A percentile compares a stretch with the other conserved stretches of the same genome.
phyloP scores from a whole-genome alignment of 1,284 basidiomycete species.

The Mycena citricolor region DNA sequence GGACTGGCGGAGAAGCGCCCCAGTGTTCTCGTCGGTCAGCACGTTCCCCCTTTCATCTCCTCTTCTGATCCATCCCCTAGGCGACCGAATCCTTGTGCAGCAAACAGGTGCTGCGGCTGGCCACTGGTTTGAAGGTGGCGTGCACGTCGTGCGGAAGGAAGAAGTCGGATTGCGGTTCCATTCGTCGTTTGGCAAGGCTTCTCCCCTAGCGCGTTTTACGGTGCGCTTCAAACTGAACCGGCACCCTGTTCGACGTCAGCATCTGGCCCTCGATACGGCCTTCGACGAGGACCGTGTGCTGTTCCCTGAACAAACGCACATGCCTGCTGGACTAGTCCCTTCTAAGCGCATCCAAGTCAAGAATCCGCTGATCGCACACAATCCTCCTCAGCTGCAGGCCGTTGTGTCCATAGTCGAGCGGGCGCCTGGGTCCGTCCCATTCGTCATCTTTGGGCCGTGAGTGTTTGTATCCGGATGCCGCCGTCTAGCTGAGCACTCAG shows the following conservation, averaged over 20 bases:
- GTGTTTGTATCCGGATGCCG: conserved; percentile 28
- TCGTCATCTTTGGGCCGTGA: conserved; percentile 68
- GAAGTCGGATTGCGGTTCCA: conserved; percentile 57
- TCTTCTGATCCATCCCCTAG: too few relatives aligned
- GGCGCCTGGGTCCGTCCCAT: conserved; percentile 49
- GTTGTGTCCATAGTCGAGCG: conserved; percentile 49
- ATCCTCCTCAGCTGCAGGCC: conserved; percentile 54
- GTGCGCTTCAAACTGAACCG: conserved; percentile 47
- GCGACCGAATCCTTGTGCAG: too few relatives aligned
- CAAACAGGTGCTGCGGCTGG: conserved; percentile 33
- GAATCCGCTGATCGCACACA: conserved; percentile 47
- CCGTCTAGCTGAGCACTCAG: conserved; percentile 2
- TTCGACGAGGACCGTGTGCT: conserved; percentile 40
- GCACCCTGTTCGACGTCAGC: conserved; percentile 43
- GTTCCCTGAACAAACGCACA: conserved; percentile 40
- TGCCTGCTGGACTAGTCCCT: too few relatives aligned
- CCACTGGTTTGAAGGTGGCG: conserved; percentile 57
- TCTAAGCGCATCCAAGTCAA: conserved; percentile 28
- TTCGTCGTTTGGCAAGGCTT: conserved; percentile 37
- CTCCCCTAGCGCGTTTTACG: conserved; percentile 26
- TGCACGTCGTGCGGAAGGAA: conserved; percentile 49
- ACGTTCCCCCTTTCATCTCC: neutral
- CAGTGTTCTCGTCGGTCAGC: conserved; percentile 58
- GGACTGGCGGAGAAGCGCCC: conserved; percentile 67
- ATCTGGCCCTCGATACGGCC: conserved; percentile 47